These are phyloP conservation scores for Candida verbasci DNA, from an alignment of 805 yeast genomes.

Conservation along the genomic window DNA sequence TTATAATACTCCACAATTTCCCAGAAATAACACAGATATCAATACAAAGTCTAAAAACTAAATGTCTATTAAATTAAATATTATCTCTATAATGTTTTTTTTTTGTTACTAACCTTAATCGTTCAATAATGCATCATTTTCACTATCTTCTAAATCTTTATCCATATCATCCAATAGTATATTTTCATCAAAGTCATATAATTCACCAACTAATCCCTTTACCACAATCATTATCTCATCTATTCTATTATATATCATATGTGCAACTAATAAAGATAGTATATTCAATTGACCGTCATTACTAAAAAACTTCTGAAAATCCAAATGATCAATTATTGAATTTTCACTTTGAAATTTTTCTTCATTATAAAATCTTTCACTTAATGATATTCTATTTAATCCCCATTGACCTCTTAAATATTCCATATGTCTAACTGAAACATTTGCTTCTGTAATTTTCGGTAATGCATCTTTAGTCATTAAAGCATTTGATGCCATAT, in stretches of 20 bases:
- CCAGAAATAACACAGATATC: too few relatives aligned
- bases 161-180: conserved; percentile 10
- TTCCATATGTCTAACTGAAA: conserved; percentile 26
- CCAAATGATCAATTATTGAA: conserved; percentile 17
- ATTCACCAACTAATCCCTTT: conserved; percentile 32
- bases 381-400: conserved; percentile 15
- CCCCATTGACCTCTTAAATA: conserved; percentile 27
- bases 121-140: neutral
- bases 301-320: conserved; percentile 22
- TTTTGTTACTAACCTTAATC: too few relatives aligned
- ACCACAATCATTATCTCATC: conserved; percentile 26
- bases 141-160: conserved; percentile 3
- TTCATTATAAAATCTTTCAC: conserved; percentile 19
- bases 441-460: conserved; percentile 26
- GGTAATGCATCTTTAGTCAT: conserved; percentile 23
- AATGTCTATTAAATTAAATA: too few relatives aligned
- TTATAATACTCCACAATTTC: too few relatives aligned
- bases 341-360: conserved; percentile 9
- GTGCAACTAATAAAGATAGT: conserved; percentile 24
- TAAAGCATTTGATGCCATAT: conserved; percentile 28
- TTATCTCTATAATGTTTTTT: neutral
- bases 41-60: too few relatives aligned
- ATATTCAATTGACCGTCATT: conserved; percentile 27
- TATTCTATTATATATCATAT: conserved; percentile 24
- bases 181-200: conserved; percentile 17